These are phyloP conservation scores for Buddleja alternifolia DNA, from an alignment of 257 asterid genomes.

Conservation along the genomic window DNA sequence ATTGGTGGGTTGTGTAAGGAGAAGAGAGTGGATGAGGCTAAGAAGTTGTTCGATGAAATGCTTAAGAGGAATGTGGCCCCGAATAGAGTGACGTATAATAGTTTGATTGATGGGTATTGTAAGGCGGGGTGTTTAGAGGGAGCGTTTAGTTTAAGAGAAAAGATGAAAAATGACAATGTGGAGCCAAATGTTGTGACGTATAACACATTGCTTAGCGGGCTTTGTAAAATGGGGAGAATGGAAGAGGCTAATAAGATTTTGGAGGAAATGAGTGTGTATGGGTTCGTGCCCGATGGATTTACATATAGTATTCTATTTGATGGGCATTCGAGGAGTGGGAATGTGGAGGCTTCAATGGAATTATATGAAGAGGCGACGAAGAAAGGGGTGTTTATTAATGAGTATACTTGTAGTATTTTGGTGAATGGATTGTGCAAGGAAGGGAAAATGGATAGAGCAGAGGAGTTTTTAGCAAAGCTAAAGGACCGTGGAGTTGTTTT, in stretches of 20 bases:
- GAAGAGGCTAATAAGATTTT: slow-evolving; percentile 53
- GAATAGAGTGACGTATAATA: slow-evolving; percentile 65
- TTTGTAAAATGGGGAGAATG: slow-evolving; percentile 72
- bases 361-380: slow-evolving; percentile 52
- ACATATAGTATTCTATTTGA: slow-evolving; percentile 71
- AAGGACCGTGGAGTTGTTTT: slow-evolving; percentile 56
- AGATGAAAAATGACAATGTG: slow-evolving; percentile 56
- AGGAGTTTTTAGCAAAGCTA: slow-evolving; percentile 53
- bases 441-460: slow-evolving; percentile 61
- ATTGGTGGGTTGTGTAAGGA: slow-evolving; percentile 80
- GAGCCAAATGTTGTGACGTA: slow-evolving; percentile 66
- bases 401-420: slow-evolving; percentile 53
- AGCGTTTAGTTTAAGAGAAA: slow-evolving; percentile 57
- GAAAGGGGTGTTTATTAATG: slow-evolving; percentile 56
- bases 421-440: slow-evolving; percentile 66
- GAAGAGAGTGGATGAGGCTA: slow-evolving; percentile 66
- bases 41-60: slow-evolving; percentile 80
- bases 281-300: slow-evolving; percentile 69
- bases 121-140: slow-evolving; percentile 61
- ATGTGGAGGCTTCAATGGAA: slow-evolving; percentile 58
- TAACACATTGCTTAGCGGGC: slow-evolving; percentile 70
- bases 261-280: slow-evolving; percentile 63
- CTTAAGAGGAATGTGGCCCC: slow-evolving; percentile 48
- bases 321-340: slow-evolving; percentile 57
- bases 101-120: slow-evolving; percentile 77